These are phyloP conservation scores for Euphorbia peplus DNA, from an alignment of 345 rosid genomes.

Conservation along the genomic window DNA sequence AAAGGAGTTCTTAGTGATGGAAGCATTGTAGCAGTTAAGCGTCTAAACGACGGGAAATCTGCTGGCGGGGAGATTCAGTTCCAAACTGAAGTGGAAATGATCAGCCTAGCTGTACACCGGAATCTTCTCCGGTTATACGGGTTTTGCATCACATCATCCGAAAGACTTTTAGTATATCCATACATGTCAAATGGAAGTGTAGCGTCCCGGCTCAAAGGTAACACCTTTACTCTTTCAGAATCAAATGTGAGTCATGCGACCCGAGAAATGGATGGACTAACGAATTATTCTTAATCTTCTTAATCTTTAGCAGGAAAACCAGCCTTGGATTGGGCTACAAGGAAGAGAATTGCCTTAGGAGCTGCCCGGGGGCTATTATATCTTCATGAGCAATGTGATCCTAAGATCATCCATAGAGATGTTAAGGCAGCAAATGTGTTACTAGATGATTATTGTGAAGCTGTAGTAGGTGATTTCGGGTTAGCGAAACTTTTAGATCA, in stretches of 20 bases:
- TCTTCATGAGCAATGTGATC: slow-evolving; percentile 97
- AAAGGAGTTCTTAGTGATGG: slow-evolving; percentile 89
- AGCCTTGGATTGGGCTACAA: slow-evolving; percentile 81
- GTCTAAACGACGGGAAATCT: slow-evolving; percentile 83
- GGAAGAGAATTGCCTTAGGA: slow-evolving; percentile 93
- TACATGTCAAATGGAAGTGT: slow-evolving; percentile 98
- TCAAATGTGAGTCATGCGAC: too few species aligned
- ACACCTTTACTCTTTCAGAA: neutral
- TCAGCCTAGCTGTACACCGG: slow-evolving; percentile 93
- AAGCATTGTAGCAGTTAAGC: slow-evolving; percentile 78
- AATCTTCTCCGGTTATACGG: slow-evolving; percentile 89
- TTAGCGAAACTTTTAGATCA: slow-evolving; percentile 93
- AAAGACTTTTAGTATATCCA: slow-evolving; percentile 90
- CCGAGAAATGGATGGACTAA: slow-evolving; percentile 3
- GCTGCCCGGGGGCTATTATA: slow-evolving; percentile 88
- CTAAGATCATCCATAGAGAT: slow-evolving; percentile 94
- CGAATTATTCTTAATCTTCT: too few species aligned
- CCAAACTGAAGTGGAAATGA: slow-evolving; percentile 97
- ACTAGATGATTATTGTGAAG: slow-evolving; percentile 87
- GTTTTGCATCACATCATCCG: slow-evolving; percentile 74
- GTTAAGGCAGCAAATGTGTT: slow-evolving; percentile 98
- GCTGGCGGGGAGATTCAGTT: slow-evolving; percentile 81
- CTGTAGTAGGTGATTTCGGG: slow-evolving; percentile 97
- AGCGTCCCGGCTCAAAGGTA: slow-evolving; percentile 93
- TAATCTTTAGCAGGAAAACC: slow-evolving; percentile 49